Base-by-base conservation (phyloP, 257 asterid species). In the Gardenia jasminoides region DNA sequence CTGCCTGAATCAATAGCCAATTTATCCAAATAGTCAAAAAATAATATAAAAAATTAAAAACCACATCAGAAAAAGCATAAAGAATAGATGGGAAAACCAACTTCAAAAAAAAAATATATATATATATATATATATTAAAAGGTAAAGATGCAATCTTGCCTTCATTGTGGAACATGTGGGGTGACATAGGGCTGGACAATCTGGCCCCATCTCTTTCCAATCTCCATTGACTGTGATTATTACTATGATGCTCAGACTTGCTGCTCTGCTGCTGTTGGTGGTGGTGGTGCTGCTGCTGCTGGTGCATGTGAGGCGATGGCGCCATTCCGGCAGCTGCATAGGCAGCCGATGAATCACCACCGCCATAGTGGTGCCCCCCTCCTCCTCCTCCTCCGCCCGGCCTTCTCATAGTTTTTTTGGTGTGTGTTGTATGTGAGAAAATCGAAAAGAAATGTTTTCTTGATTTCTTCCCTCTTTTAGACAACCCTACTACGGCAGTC, bases 171-270 rank as follows among this genome's bases (percentile, higher is more conserved):
- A 79, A 88, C 79, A 90, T 83, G 16, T 87, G 85, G 12, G 97
- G 93, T 9, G 97, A 90, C 90, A 91, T 88, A 26, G 92, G 89
- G 75, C 86, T 88, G 13, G 86, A 88, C 84, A 90, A 64, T 81
- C 83, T 85, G 36, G 89, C 80, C 78, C 84, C 88, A 52, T 93
- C 94, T 84, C 93, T 86, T 79, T 93, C 95, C 97, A 95, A 88
- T 78, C 90, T 88, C 93, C 92, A 88, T 75, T 91, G 91, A 86
- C 85, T 85, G 43, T 83, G 83, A 78, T 81, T 80, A 52, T 87
- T 90, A 52, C 24, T 52, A 47, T 83, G 88, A 56, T 81, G 89
- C 33, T 87, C 96, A 0, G 88, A 71, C 86, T 82, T 89, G 76
- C 79, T 84, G 79, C 80, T 82, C 69, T 80, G 87, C 36, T 82